Conservation (phyloP, 345 rosid genomes). For the Eucalyptus paniculata region DNA sequence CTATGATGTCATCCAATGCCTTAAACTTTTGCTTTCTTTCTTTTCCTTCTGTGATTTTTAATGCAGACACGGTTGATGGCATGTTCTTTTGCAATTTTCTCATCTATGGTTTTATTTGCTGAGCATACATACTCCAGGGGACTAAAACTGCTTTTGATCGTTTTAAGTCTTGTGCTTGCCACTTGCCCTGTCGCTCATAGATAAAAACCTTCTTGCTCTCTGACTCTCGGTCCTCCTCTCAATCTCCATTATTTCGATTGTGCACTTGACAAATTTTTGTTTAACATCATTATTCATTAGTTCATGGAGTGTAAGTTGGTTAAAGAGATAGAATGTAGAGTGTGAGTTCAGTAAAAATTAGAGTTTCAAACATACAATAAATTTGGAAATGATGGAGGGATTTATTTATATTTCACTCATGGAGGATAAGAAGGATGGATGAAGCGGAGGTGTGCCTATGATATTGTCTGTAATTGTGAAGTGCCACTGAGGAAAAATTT, state of each 20-base stretch:
- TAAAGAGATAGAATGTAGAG: background rate
- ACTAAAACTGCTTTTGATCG: background rate
- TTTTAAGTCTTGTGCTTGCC: background rate
- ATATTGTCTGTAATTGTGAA: background rate
- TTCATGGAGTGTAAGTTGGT: background rate
- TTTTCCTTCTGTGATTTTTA: background rate
- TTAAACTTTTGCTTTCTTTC: background rate
- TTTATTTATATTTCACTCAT: background rate
- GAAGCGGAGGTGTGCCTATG: background rate
- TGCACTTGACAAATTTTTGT: background rate
- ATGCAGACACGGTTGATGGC: background rate
- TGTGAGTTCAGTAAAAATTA: background rate
- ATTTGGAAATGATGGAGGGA: background rate
- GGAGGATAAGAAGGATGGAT: background rate
- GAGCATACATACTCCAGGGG: background rate
- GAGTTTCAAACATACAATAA: background rate
- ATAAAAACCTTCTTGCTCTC: fast-evolving
- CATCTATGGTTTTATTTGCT: background rate
- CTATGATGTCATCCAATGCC: background rate
- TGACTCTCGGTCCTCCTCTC: background rate
- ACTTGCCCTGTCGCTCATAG: background rate
- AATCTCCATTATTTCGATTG: background rate
- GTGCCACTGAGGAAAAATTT: background rate
- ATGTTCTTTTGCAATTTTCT: background rate
- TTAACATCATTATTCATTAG: background rate